Base-by-base conservation (phyloP, 2,329 filamentous ascomycete species). In the Sporothrix protearum region DNA sequence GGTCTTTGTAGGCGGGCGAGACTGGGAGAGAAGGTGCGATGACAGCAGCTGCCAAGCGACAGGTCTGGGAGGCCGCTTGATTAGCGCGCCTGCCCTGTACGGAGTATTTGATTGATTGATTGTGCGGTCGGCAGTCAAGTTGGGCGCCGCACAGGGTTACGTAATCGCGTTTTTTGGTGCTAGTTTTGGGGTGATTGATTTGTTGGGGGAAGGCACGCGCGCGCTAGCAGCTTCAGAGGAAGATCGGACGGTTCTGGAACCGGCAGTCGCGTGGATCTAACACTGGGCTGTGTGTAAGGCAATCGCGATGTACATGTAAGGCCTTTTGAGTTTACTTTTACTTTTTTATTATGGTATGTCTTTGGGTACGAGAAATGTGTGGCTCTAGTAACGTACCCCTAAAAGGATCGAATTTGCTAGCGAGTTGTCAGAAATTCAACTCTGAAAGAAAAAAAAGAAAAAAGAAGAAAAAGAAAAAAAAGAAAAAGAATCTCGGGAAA, bases 121-220 rank as follows among this genome's bases (percentile, higher is more conserved):
- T 59, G 55, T 10, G 14, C 55, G 12, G 42, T 47, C 42, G 42
- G 42, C 42, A 47, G 14, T 47, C 14, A 25, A 25, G 16, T 57
- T 57, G 53, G 53, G 53, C 28, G 28, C 53, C 53, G 33, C 25
- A 8, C 36, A 45, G 10, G 59, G 39, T 36, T 28, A 42, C 36
- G n/a, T 45, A 45, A 28, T 22, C 9, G n/a, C 57, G 10, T 61
- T 39, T n/a, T 6, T 39, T 61, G 19, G 30, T 33, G 30, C 28
- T 36, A 28, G 14, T n/a, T 59, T n/a, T 36, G 55, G 55, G 12
- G 16, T 47, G 42, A 47, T 47, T 2, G 55, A 36, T 39, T 59
- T 59, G 55, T 59, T 59, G 55, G 55, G 45, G 55, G 55, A 59
- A 59, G 55, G 55, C 55, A 22, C 59, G 8, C 16, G 59, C 30